Percentiles rank a stretch among this genome's conserved stretches.
Conservation (phyloP, 169 alveolate species). For the Plasmodium reichenowi region DNA sequence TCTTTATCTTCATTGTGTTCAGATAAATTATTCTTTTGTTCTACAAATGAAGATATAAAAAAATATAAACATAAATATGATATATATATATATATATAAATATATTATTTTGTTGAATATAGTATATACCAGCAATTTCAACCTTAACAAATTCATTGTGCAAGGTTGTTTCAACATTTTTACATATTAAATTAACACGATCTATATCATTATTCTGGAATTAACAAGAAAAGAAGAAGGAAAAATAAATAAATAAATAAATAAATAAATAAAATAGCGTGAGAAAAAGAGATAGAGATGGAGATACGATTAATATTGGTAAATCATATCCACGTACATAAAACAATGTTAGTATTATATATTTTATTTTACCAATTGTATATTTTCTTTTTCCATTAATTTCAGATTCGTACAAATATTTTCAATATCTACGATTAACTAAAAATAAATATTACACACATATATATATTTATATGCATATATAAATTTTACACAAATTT, state of each 20-base stretch:
- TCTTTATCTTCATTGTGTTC: constrained; percentile 59
- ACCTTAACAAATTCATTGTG: constrained; percentile 75
- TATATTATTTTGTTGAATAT: not conserved
- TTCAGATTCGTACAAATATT: constrained; percentile 55
- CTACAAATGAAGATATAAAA: not conserved
- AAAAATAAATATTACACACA: constrained; percentile 4
- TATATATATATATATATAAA: not conserved
- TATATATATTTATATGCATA: not conserved
- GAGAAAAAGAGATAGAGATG: not conserved
- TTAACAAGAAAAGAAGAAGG: not conserved
- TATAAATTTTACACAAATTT: too few species aligned
- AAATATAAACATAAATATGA: not conserved
- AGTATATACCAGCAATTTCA: constrained; percentile 63
- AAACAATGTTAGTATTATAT: not conserved
- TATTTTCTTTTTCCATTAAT: constrained; percentile 73
- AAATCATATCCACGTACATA: not conserved
- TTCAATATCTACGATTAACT: constrained; percentile 64
- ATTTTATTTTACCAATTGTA: constrained; percentile 50
- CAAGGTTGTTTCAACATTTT: constrained; percentile 71
- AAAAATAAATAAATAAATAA: not conserved
- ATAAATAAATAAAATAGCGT: not conserved
- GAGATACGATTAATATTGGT: too few species aligned
- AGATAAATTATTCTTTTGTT: not conserved
- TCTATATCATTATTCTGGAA: constrained; percentile 52
- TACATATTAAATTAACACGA: constrained; percentile 66